Evolutionary conservation across 2,329 filamentous ascomycete species (phyloP).

Genomic region (Ascochyta clinopodiicola): DNA sequence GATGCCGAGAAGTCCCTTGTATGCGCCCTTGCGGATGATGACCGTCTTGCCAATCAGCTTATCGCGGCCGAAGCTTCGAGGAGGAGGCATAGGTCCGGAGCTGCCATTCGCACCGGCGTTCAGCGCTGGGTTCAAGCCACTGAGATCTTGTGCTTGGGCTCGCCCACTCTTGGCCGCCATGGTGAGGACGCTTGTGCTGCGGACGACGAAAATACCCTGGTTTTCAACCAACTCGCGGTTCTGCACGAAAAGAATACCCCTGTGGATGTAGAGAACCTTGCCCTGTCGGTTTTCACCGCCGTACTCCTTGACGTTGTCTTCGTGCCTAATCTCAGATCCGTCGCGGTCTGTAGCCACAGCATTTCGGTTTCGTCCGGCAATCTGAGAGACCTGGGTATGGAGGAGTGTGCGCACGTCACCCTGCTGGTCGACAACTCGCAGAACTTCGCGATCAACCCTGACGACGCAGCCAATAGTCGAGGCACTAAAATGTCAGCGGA

Average conservation of each 20-base stretch:
- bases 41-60: constrained; percentile 89
- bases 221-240: constrained; percentile 86
- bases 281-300: constrained; percentile 85
- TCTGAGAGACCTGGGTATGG: constrained; percentile 90
- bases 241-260: constrained; percentile 89
- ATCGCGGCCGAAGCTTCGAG: constrained; percentile 77
- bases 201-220: constrained; percentile 85
- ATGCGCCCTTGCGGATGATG: constrained; percentile 82
- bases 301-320: constrained; percentile 91
- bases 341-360: constrained; percentile 92
- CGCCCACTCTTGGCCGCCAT: constrained; percentile 94
- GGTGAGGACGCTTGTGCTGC: constrained; percentile 84
- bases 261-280: constrained; percentile 91
- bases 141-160: constrained; percentile 74
- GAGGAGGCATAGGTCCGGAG: constrained; percentile 67
- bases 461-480: constrained; percentile 92
- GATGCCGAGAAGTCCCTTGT: constrained; percentile 92
- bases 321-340: constrained; percentile 88
- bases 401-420: constrained; percentile 81
- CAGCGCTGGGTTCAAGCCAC: constrained; percentile 85
- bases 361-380: constrained; percentile 79
- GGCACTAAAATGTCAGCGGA: constrained; percentile 55
- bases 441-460: constrained; percentile 91
- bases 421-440: constrained; percentile 90
- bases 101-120: constrained; percentile 64